phyloP scores from a whole-genome alignment of 2,329 filamentous ascomycete species.

The Exserohilum turcica region DNA sequence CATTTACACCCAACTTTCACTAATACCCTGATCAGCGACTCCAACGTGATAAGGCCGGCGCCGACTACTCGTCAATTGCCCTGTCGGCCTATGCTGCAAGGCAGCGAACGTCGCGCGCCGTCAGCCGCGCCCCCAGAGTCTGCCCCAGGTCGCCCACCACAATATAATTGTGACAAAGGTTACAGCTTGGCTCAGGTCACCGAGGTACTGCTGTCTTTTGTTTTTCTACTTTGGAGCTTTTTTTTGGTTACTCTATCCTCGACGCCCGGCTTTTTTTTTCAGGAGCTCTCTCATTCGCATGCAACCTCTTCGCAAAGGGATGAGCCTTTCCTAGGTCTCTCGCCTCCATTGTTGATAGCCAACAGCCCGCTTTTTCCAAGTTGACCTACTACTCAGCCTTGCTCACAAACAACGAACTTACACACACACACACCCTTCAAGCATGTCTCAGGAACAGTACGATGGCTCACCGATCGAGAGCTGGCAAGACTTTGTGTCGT shows the following conservation, averaged over 20 bases:
- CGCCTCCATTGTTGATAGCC: no score
- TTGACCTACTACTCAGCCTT: conserved; percentile 5
- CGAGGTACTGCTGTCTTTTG: not conserved
- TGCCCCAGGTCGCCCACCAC: conserved; percentile 10
- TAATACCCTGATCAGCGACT: conserved; percentile 23
- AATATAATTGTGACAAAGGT: conserved; percentile 23
- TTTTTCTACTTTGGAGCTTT: no score
- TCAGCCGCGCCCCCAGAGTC: conserved; percentile 20
- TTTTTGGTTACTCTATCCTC: no score
- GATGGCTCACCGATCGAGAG: conserved; percentile 24
- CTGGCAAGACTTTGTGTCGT: conserved; percentile 39
- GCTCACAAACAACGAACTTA: conserved; percentile 3
- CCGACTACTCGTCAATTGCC: conserved; percentile 25
- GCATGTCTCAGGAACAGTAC: conserved; percentile 27
- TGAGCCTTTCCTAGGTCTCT: not conserved
- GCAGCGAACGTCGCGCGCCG: conserved; percentile 12
- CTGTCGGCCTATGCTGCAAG: conserved; percentile 15
- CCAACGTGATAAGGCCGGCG: conserved; percentile 26
- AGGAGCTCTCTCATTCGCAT: no score
- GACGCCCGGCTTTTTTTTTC: no score
- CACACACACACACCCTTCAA: conserved; percentile 4
- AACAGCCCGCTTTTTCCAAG: no score
- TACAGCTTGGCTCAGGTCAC: conserved; percentile 14
- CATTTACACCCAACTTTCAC: conserved; percentile 12
- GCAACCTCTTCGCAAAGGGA: no score